Evolutionary conservation across 345 rosid species (phyloP).

Genomic region (Dimocarpus longan): DNA sequence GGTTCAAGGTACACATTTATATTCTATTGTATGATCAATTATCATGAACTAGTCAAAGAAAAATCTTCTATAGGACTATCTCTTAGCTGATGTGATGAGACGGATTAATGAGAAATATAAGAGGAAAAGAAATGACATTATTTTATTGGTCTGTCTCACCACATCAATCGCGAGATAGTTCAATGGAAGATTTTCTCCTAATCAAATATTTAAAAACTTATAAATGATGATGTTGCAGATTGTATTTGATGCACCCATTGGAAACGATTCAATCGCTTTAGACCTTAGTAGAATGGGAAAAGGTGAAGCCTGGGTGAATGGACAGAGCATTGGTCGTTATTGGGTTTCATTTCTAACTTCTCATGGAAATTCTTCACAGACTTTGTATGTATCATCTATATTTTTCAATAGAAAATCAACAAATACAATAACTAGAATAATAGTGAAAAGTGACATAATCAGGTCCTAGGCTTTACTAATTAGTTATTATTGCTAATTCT

Average conservation of each 20-base stretch:
- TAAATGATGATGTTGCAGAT: conserved; percentile 40
- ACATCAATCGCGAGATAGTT: too few species aligned
- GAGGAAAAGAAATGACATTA: too few species aligned
- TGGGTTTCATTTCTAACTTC: conserved; percentile 78
- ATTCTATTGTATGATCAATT: neutral
- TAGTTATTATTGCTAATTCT: neutral
- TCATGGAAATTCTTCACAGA: conserved; percentile 64
- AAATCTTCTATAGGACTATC: too few species aligned
- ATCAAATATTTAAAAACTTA: neutral
- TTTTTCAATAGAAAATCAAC: neutral
- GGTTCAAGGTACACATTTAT: conserved; percentile 73
- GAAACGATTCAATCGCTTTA: conserved; percentile 56
- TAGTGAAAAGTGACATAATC: too few species aligned
- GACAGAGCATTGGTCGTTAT: conserved; percentile 79
- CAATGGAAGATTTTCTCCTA: too few species aligned
- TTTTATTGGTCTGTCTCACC: too few species aligned
- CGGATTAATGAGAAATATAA: too few species aligned
- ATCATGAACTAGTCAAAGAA: neutral
- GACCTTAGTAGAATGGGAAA: conserved; percentile 76
- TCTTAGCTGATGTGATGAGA: too few species aligned
- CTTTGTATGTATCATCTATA: conserved; percentile 42
- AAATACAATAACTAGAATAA: too few species aligned
- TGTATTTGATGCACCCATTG: conserved; percentile 57
- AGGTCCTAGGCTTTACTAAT: too few species aligned
- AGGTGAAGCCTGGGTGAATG: conserved; percentile 89